Conservation (phyloP, 108 stramenopile species). For the Bacterosira constricta region DNA sequence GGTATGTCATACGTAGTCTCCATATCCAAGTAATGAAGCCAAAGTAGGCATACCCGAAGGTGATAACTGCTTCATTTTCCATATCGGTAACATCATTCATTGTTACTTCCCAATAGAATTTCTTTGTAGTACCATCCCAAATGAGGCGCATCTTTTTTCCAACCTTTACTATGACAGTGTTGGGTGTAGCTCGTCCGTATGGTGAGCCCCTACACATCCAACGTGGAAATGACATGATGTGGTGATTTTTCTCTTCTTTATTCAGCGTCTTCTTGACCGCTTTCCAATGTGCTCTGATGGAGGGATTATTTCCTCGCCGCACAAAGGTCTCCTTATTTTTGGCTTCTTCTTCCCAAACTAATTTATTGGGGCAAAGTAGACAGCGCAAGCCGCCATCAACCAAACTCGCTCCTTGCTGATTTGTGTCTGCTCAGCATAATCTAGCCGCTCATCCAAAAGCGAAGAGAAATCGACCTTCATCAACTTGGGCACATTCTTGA, state of each 20-base stretch:
- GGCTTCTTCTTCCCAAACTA: background rate
- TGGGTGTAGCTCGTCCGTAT: no score
- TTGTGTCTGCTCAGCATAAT: background rate
- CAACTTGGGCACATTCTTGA: background rate
- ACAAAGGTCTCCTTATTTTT: background rate
- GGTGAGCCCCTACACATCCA: no score
- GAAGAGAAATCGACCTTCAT: background rate
- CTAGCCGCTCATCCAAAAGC: background rate
- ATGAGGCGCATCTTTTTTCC: no score
- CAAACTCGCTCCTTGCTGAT: background rate
- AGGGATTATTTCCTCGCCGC: background rate
- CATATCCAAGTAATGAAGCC: no score
- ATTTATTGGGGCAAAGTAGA: background rate
- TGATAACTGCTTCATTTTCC: no score
- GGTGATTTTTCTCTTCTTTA: no score
- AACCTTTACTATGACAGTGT: no score
- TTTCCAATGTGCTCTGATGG: background rate
- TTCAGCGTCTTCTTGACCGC: background rate
- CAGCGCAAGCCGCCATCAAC: background rate
- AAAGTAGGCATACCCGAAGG: no score
- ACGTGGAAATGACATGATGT: no score
- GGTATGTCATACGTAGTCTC: no score
- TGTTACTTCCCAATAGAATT: background rate
- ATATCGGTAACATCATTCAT: background rate
- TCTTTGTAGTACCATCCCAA: background rate